Conservation (phyloP, 2,329 filamentous ascomycete genomes). For the Penicillium decumbens region DNA sequence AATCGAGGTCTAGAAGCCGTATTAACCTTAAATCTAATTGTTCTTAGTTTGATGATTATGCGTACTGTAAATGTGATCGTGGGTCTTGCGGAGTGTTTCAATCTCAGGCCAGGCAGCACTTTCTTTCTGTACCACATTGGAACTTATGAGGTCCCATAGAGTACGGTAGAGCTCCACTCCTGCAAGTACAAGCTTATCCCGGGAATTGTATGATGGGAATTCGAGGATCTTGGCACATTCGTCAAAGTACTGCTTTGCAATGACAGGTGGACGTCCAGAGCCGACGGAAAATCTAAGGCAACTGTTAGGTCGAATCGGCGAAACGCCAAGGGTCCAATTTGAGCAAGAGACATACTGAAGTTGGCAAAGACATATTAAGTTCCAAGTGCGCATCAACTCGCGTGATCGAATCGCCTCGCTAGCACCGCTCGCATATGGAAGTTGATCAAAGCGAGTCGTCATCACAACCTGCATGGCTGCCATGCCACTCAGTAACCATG, state of each 20-base stretch:
- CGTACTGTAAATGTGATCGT: slow-evolving; percentile 16
- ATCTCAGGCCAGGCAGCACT: slow-evolving; percentile 9
- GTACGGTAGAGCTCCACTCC: slow-evolving; percentile 10
- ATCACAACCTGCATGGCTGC: slow-evolving; percentile 14
- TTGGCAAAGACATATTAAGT: slow-evolving; percentile 15
- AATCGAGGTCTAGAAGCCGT: slow-evolving; percentile 9
- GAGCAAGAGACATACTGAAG: slow-evolving; percentile 7
- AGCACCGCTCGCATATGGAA: neutral
- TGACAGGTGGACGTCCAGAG: slow-evolving; percentile 14
- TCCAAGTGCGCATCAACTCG: slow-evolving; percentile 13
- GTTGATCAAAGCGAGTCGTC: slow-evolving; percentile 9
- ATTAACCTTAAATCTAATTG: neutral
- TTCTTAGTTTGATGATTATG: neutral
- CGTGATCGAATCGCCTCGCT: slow-evolving; percentile 1
- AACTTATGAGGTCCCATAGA: slow-evolving; percentile 11
- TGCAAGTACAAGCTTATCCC: slow-evolving; percentile 12
- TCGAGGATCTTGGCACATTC: slow-evolving; percentile 11
- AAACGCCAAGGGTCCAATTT: neutral
- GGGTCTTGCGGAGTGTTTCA: slow-evolving; percentile 7
- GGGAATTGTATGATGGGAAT: slow-evolving; percentile 9
- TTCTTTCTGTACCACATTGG: slow-evolving; percentile 4
- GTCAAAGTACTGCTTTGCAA: slow-evolving; percentile 11
- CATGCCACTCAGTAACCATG: slow-evolving; percentile 13
- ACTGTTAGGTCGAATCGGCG: neutral
- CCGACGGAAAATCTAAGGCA: slow-evolving; percentile 11